A percentile compares a stretch with the other conserved stretches of the same genome.
Conservation (phyloP, 1,139 yeast genomes). For the Geotrichum klebahnii region DNA sequence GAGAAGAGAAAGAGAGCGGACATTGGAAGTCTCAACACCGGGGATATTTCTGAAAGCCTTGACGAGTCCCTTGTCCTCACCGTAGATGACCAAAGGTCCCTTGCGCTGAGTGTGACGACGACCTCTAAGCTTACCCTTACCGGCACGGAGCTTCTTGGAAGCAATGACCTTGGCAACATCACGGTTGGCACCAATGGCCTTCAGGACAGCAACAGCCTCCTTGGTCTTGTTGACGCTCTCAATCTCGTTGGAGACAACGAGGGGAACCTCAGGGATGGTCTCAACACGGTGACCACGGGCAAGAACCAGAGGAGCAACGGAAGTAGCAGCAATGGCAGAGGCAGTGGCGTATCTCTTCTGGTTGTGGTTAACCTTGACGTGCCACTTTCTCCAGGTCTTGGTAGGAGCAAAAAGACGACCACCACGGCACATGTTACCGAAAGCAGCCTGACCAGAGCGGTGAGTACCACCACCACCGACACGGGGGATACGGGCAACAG, state of each 20-base stretch:
- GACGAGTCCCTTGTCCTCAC: slow-evolving; percentile 94
- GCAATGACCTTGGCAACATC: slow-evolving; percentile 97
- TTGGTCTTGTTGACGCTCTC: slow-evolving; percentile 95
- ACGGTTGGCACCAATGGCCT: slow-evolving; percentile 98
- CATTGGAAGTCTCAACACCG: slow-evolving; percentile 98
- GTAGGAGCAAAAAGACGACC: slow-evolving; percentile 99
- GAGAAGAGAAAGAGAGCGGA: slow-evolving; percentile 87
- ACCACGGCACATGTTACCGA: slow-evolving; percentile 99
- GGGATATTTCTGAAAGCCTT: slow-evolving; percentile 99
- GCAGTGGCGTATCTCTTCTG: slow-evolving; percentile 99
- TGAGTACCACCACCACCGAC: slow-evolving; percentile 99
- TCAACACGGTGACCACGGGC: slow-evolving; percentile 99
- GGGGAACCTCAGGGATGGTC: slow-evolving; percentile 96
- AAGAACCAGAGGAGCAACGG: slow-evolving; percentile 94
- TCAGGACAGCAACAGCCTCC: slow-evolving; percentile 97
- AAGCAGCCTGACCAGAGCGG: slow-evolving; percentile 99
- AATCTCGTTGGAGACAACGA: slow-evolving; percentile 90
- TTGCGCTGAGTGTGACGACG: slow-evolving; percentile 99
- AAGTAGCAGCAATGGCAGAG: slow-evolving; percentile 98
- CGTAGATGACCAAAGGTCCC: slow-evolving; percentile 99
- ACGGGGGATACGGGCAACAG: slow-evolving; percentile 99
- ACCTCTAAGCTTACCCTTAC: slow-evolving; percentile 99
- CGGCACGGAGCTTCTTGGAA: slow-evolving; percentile 99
- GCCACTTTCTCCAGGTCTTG: slow-evolving; percentile 99
- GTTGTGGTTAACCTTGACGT: slow-evolving; percentile 99